Evolutionary conservation across 306 rosid species (phyloP).

Genomic region (Morella rubra): DNA sequence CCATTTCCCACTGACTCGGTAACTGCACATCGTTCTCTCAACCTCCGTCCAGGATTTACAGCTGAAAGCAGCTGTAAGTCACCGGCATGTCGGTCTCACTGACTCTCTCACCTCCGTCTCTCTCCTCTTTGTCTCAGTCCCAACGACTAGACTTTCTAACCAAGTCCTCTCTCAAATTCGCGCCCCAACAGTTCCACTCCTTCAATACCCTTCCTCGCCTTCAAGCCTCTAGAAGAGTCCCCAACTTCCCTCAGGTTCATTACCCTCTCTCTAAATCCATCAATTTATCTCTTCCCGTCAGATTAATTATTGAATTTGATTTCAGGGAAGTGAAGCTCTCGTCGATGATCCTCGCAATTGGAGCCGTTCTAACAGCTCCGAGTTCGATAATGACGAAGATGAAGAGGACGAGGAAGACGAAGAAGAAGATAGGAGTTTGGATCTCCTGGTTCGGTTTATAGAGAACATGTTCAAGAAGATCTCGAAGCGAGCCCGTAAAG

Average conservation of each 20-base stretch:
- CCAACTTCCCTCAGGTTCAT: conserved; percentile 49
- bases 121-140: conserved; percentile 11
- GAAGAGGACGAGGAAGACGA: conserved; percentile 44
- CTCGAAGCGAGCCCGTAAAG: conserved; percentile 62
- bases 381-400: conserved; percentile 36
- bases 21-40: not conserved
- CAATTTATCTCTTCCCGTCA: not conserved
- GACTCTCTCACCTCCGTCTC: conserved; percentile 17
- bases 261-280: not conserved
- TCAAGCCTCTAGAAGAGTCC: conserved; percentile 43
- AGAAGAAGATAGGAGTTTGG: conserved; percentile 74
- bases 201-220: conserved; percentile 20
- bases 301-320: conserved; percentile 5
- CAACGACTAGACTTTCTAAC: not conserved
- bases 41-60: not conserved
- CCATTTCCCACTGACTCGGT: not conserved
- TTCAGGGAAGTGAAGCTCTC: conserved; percentile 47
- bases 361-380: conserved; percentile 44
- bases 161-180: conserved; percentile 7
- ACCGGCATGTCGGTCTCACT: conserved; percentile 42
- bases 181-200: conserved; percentile 9
- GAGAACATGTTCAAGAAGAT: conserved; percentile 64
- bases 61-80: not conserved
- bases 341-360: conserved; percentile 50
- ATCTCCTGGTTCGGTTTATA: conserved; percentile 62